phyloP scores from a whole-genome alignment of 805 yeast genomes.

The Cyberlindnera mycetangii region DNA sequence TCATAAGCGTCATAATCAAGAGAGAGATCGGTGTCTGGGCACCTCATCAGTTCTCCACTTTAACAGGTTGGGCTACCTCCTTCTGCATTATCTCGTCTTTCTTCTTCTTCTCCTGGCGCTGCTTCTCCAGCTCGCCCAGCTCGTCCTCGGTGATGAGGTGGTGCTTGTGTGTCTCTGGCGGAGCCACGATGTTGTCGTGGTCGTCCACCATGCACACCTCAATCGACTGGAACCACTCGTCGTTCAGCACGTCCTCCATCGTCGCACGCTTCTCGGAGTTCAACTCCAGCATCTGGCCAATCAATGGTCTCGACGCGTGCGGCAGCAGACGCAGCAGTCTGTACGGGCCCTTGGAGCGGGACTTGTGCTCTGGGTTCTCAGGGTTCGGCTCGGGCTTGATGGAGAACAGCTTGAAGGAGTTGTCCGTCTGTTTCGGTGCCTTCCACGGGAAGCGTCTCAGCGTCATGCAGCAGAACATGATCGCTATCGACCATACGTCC shows the following conservation, averaged over 20 bases:
- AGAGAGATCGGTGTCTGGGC: too few species aligned
- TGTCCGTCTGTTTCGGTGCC: conserved; percentile 75
- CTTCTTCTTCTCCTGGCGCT: conserved; percentile 30
- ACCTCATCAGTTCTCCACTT: too few species aligned
- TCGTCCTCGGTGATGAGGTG: conserved; percentile 70
- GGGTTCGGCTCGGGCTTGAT: conserved; percentile 34
- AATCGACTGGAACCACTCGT: conserved; percentile 58
- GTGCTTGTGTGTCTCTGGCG: conserved; percentile 50
- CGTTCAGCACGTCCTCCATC: conserved; percentile 51
- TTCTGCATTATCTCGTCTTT: conserved; percentile 27
- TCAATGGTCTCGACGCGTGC: conserved; percentile 53
- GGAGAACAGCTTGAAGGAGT: conserved; percentile 69
- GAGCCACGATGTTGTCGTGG: conserved; percentile 24
- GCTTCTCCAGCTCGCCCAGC: conserved; percentile 39
- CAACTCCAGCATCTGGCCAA: conserved; percentile 62
- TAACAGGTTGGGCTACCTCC: conserved; percentile 12
- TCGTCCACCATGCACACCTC: conserved; percentile 44
- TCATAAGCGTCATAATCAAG: too few species aligned
- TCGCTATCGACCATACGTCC: conserved; percentile 93
- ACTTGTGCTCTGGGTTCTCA: conserved; percentile 32
- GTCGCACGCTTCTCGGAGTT: conserved; percentile 56
- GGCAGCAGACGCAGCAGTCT: conserved; percentile 73
- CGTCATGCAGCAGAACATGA: conserved; percentile 88
- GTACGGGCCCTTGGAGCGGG: conserved; percentile 62
- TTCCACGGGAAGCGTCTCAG: conserved; percentile 94